These are phyloP conservation scores for Boletus pseudopeckii DNA, from an alignment of 768 basidiomycete genomes.

Conservation along the genomic window DNA sequence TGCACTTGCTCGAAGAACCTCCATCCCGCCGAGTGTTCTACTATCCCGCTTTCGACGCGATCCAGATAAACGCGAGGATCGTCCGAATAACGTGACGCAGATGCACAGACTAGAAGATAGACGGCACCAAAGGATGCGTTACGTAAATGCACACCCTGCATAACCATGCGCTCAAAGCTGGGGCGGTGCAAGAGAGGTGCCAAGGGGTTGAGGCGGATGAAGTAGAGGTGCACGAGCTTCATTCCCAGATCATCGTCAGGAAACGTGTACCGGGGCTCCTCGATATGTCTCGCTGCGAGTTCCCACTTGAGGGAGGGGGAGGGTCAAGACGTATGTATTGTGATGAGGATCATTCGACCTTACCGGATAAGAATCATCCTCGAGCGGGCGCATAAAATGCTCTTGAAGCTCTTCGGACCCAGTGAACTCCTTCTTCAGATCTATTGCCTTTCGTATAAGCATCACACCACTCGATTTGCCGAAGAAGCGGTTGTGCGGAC, in stretches of 20 bases:
- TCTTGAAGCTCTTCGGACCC: slow-evolving; percentile 31
- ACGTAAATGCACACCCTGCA: slow-evolving; percentile 45
- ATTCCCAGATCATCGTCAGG: slow-evolving; percentile 50
- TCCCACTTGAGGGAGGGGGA: slow-evolving; percentile 28
- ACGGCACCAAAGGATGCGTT: slow-evolving; percentile 54
- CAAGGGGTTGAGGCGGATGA: slow-evolving; percentile 51
- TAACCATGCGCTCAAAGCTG: slow-evolving; percentile 54
- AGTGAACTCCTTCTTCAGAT: slow-evolving; percentile 55
- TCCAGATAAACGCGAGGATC: slow-evolving; percentile 54
- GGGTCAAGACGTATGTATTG: neutral
- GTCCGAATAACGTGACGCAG: slow-evolving; percentile 52
- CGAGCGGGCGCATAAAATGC: neutral
- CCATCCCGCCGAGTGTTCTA: slow-evolving; percentile 50
- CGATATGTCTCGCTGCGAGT: slow-evolving; percentile 15
- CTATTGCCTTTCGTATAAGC: slow-evolving; percentile 47
- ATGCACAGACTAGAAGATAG: slow-evolving; percentile 69
- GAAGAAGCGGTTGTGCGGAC: slow-evolving; percentile 28
- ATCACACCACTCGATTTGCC: slow-evolving; percentile 42
- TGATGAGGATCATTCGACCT: slow-evolving; percentile 13
- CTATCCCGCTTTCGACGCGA: slow-evolving; percentile 23
- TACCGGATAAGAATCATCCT: slow-evolving; percentile 19
- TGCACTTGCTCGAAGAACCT: slow-evolving; percentile 51
- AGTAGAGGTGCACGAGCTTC: slow-evolving; percentile 62
- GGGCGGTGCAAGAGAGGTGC: slow-evolving; percentile 72
- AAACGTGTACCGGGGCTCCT: slow-evolving; percentile 38